A percentile compares a stretch with the other conserved stretches of the same genome.
These are phyloP conservation scores for Adansonia madagascariensis DNA, from an alignment of 441 rosid genomes.

Conservation along the genomic window DNA sequence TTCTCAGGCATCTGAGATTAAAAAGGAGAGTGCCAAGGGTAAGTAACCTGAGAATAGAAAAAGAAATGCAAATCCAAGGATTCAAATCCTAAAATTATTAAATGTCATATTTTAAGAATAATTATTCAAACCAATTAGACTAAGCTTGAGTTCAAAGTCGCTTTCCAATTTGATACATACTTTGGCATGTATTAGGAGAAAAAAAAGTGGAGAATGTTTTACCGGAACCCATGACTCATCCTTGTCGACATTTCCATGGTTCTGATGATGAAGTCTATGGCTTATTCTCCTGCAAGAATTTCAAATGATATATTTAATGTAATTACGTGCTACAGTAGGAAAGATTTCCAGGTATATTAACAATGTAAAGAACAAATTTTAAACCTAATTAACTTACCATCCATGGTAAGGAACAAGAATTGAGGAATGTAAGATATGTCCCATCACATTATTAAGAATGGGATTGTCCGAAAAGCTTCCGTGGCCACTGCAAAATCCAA, in stretches of 20 bases:
- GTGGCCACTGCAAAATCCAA: slow-evolving; percentile 62
- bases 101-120: too few species aligned
- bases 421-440: slow-evolving; percentile 83
- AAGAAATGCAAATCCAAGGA: background rate
- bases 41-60: background rate
- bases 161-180: background rate
- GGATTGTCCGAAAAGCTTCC: slow-evolving; percentile 86
- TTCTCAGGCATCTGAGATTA: slow-evolving; percentile 70
- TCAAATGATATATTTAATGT: background rate
- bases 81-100: background rate
- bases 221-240: slow-evolving; percentile 97
- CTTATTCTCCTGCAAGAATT: slow-evolving; percentile 77
- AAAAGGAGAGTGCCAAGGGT: background rate
- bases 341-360: background rate
- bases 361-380: background rate
- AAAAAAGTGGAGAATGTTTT: slow-evolving; percentile 13
- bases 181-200: background rate
- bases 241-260: slow-evolving; percentile 86
- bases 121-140: too few species aligned
- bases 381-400: slow-evolving; percentile 54
- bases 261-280: slow-evolving; percentile 89
- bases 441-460: slow-evolving; percentile 66
- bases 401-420: slow-evolving; percentile 96
- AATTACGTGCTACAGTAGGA: background rate
- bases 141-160: background rate